Base-by-base conservation (phyloP, 1,139 yeast species). In the Candida freyschussii region DNA sequence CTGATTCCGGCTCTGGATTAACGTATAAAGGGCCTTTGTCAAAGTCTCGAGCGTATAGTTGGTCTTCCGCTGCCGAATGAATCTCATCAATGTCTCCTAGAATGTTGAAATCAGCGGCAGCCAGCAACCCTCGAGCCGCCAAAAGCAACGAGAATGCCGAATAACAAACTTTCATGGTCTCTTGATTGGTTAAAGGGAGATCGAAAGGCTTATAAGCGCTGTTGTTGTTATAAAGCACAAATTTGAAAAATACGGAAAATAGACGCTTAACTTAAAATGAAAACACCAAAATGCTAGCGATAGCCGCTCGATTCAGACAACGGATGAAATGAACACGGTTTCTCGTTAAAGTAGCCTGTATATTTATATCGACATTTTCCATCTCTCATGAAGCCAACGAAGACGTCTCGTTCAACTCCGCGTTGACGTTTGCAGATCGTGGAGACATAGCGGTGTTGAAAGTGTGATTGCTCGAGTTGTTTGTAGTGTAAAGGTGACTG, bases 11-110 rank as follows among this genome's bases (percentile, higher is more conserved):
- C 12, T 47, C 39, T 18, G 49, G 51, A 13, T 47, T 42, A 25
- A 36, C 40, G 24, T 48, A 47, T 33, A 47, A 36, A 7, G 45
- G 46, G 14, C 42, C 40, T 27, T 42, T 40, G 10, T 37, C 41
- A 14, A 39, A 41, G 8, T 38, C 28, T 21, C 40, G 13, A 9
- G 33, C n/a, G n/a, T n/a, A n/a, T n/a, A n/a, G n/a, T n/a, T n/a
- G n/a, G n/a, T 6, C 18, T 30, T 25, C 30, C 11, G 8, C 24
- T 17, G 17, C 27, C 16, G 21, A 17, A 6, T 24, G 14, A 13
- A n/a, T n/a, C n/a, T n/a, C n/a, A n/a, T n/a, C n/a, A n/a, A n/a
- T n/a, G n/a, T n/a, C n/a, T n/a, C n/a, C n/a, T n/a, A n/a, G n/a
- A n/a, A n/a, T n/a, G n/a, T n/a, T n/a, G n/a, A n/a, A n/a, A n/a